Evolutionary conservation across 179 eudicot genomes (phyloP).

Genomic region (Amaranthus tricolor): DNA sequence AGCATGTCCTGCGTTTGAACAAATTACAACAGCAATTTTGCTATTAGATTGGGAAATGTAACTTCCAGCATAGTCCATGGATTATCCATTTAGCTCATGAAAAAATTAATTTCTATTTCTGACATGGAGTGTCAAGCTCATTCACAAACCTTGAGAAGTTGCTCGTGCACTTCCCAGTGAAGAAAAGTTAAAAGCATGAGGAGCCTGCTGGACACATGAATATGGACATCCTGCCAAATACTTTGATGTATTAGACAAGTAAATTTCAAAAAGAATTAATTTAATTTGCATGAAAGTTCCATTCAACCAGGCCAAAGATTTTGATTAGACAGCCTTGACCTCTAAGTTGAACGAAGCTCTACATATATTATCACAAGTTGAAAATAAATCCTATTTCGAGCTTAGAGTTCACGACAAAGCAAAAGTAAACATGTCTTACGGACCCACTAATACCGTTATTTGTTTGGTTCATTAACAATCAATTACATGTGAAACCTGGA

Average conservation of each 20-base stretch:
- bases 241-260: slow-evolving; percentile 14
- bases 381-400: too few relatives aligned
- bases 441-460: too few relatives aligned
- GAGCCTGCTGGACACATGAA: slow-evolving; percentile 86
- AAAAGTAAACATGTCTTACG: too few relatives aligned
- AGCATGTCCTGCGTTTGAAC: slow-evolving; percentile 44
- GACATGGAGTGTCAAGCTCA: slow-evolving; percentile 1
- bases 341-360: too few relatives aligned
- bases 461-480: too few relatives aligned
- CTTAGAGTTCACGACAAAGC: too few relatives aligned
- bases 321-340: too few relatives aligned
- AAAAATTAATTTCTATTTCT: not conserved
- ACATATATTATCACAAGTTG: too few relatives aligned
- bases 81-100: not conserved
- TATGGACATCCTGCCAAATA: slow-evolving; percentile 73
- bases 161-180: slow-evolving; percentile 73
- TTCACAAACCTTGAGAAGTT: slow-evolving; percentile 68
- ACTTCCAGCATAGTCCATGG: not conserved
- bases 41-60: slow-evolving; percentile 3
- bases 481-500: too few relatives aligned
- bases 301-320: too few relatives aligned
- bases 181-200: slow-evolving; percentile 79
- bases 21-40: not conserved
- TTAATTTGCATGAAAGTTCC: too few relatives aligned
- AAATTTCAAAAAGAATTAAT: not conserved